Conservation (phyloP, 139 green algal species). For the Micromonas pusilla region DNA sequence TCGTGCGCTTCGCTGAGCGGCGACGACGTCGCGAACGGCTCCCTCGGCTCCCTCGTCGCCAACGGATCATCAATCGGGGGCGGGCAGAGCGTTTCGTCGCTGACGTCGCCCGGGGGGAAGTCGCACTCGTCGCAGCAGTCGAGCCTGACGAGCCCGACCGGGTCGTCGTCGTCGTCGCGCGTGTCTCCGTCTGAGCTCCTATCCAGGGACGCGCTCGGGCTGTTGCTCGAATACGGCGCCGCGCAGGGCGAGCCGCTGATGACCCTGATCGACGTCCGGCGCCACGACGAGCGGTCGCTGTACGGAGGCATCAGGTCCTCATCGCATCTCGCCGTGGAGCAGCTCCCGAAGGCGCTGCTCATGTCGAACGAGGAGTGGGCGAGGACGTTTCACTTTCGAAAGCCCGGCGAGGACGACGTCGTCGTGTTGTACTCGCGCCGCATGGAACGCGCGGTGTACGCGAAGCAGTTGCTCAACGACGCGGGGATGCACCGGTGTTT, state of each 20-base stretch:
- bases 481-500: not conserved
- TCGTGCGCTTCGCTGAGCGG: no score
- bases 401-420: not conserved
- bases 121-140: not conserved
- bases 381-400: slow-evolving; percentile 17
- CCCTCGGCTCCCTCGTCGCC: no score
- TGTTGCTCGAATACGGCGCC: not conserved
- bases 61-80: no score
- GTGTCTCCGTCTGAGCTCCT: not conserved
- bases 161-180: not conserved
- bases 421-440: not conserved
- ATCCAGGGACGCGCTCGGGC: not conserved
- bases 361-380: not conserved
- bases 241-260: not conserved
- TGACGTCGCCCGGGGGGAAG: no score
- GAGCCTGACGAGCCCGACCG: not conserved
- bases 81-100: no score
- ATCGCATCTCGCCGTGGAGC: not conserved
- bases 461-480: slow-evolving; percentile 3
- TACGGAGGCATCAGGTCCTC: not conserved
- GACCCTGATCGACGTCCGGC: slow-evolving; percentile 5
- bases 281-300: not conserved
- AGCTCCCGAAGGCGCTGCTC: slow-evolving; percentile 2
- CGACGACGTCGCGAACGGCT: no score
- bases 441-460: not conserved